Percentiles rank a stretch among this genome's conserved stretches.
Conservation (phyloP, 768 basidiomycete genomes). For the Boletus subparvulus region DNA sequence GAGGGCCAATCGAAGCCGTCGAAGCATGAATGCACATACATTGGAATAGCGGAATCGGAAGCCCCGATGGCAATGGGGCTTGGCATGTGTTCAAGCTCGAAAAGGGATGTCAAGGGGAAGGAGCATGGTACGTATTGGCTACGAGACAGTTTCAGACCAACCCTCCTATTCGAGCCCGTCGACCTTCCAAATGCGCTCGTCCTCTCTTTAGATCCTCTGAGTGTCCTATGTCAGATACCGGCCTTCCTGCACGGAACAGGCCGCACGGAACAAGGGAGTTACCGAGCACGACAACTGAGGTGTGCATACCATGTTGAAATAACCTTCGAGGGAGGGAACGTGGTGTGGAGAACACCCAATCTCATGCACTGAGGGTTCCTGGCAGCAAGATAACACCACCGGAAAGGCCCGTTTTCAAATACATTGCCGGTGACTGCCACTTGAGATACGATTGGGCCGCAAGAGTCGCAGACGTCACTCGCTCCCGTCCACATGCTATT, state of each 20-base stretch:
- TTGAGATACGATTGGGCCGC: constrained; percentile 7
- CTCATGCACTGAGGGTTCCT: neutral
- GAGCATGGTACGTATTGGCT: constrained; percentile 10
- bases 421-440: neutral
- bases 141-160: constrained; percentile 14
- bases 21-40: constrained; percentile 7
- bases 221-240: constrained; percentile 7
- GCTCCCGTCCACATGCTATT: constrained; percentile 17
- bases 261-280: constrained; percentile 19
- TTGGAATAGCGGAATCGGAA: constrained; percentile 30
- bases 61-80: constrained; percentile 28
- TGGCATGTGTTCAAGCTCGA: constrained; percentile 20
- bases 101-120: constrained; percentile 17
- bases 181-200: constrained; percentile 21
- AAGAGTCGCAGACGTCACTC: constrained; percentile 19
- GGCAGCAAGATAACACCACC: constrained; percentile 23
- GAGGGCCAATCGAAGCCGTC: constrained; percentile 23
- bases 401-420: constrained; percentile 26
- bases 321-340: constrained; percentile 34
- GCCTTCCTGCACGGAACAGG: constrained; percentile 17
- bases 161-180: constrained; percentile 6
- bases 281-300: constrained; percentile 11
- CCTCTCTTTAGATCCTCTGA: constrained; percentile 14
- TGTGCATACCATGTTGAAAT: constrained; percentile 17
- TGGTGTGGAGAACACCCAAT: constrained; percentile 29